These are phyloP conservation scores for Cenchrus fungigraminus DNA, from an alignment of 176 grass and related monocot species.

Conservation along the genomic window DNA sequence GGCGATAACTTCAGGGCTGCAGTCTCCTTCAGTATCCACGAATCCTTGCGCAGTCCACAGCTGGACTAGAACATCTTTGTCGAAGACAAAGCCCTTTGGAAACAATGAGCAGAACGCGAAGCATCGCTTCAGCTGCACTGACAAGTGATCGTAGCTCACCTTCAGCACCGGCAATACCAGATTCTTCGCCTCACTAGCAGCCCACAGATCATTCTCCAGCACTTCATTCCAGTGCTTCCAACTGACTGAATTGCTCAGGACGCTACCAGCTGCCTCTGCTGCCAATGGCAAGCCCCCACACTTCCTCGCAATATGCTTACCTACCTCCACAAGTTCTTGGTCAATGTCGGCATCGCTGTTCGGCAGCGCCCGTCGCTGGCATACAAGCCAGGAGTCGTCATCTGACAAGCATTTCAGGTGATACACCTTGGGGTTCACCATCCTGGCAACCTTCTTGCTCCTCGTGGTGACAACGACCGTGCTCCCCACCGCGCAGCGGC, in stretches of 20 bases:
- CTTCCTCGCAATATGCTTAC: conserved; percentile 33
- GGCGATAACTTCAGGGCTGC: conserved; percentile 29
- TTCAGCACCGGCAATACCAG: conserved; percentile 51
- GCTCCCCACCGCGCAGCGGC: conserved; percentile 32
- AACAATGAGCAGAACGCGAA: conserved; percentile 57
- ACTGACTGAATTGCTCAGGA: neutral
- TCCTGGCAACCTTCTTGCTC: conserved; percentile 41
- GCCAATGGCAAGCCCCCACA: conserved; percentile 58
- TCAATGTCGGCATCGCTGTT: neutral
- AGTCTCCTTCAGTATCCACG: conserved; percentile 24
- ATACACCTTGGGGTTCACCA: conserved; percentile 21
- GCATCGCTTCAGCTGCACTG: conserved; percentile 49
- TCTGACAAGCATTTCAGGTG: conserved; percentile 47
- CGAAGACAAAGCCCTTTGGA: conserved; percentile 52
- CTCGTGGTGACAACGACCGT: conserved; percentile 48
- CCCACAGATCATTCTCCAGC: conserved; percentile 43
- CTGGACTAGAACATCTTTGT: conserved; percentile 49
- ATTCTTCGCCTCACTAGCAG: conserved; percentile 8
- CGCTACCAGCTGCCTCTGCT: conserved; percentile 49
- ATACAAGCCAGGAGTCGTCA: conserved; percentile 39
- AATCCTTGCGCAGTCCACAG: conserved; percentile 61
- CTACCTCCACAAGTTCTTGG: conserved; percentile 24
- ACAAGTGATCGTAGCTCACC: conserved; percentile 52
- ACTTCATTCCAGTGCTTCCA: conserved; percentile 44
- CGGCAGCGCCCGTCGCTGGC: conserved; percentile 23